These are phyloP conservation scores for Globisporangium okanoganense DNA, from an alignment of 352 stramenopile genomes.

Conservation along the genomic window DNA sequence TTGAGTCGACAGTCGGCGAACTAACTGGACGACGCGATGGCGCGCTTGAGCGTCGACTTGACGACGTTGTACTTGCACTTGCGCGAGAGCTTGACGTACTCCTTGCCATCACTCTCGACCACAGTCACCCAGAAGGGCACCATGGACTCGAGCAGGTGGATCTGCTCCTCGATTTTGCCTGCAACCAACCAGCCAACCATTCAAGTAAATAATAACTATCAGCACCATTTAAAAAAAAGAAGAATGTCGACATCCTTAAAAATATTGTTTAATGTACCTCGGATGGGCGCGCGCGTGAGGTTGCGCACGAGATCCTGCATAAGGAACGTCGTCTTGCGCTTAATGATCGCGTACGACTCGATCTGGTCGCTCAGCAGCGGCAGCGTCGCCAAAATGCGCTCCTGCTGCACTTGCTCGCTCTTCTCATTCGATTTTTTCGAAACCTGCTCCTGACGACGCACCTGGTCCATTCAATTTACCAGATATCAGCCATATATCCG, in stretches of 20 bases:
- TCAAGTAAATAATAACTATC: not conserved
- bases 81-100: slow-evolving; percentile 60
- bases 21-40: slow-evolving; percentile 24
- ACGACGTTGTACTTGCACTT: slow-evolving; percentile 66
- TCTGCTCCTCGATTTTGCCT: slow-evolving; percentile 60
- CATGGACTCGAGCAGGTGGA: slow-evolving; percentile 61
- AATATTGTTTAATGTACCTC: slow-evolving; percentile 1
- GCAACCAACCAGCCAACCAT: too few relatives aligned
- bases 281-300: slow-evolving; percentile 47
- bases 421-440: slow-evolving; percentile 36
- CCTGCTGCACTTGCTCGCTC: slow-evolving; percentile 35
- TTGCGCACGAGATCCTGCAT: slow-evolving; percentile 41
- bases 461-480: not conserved
- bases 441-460: slow-evolving; percentile 52
- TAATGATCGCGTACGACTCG: slow-evolving; percentile 64
- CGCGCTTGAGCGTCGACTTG: slow-evolving; percentile 51
- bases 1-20: not conserved
- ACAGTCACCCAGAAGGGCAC: slow-evolving; percentile 78
- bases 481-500: not conserved
- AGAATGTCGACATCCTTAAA: not conserved
- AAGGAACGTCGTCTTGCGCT: slow-evolving; percentile 55
- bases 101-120: slow-evolving; percentile 50
- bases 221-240: slow-evolving; percentile 2
- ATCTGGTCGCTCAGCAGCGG: slow-evolving; percentile 74
- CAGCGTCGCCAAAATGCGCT: slow-evolving; percentile 52